phyloP scores from a whole-genome alignment of 148 eudicot species.

The Chenopodium album region DNA sequence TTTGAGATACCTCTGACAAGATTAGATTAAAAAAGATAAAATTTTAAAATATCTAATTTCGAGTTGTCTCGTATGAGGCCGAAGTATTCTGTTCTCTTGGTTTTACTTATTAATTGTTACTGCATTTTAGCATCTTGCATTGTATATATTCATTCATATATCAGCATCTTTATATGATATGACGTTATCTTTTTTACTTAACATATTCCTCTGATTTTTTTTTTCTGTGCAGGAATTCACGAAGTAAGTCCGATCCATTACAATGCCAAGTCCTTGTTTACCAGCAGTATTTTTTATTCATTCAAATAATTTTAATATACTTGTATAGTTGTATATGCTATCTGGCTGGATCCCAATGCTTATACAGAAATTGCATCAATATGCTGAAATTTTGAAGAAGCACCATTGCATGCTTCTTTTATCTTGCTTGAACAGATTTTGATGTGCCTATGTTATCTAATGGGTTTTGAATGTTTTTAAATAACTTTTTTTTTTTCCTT shows the following conservation, averaged over 20 bases:
- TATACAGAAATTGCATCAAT: not conserved
- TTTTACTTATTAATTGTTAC: not conserved
- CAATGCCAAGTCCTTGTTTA: conserved; percentile 4
- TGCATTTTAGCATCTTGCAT: not conserved
- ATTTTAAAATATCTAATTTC: too few relatives aligned
- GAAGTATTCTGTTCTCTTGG: not conserved
- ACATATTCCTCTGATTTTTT: conserved; percentile 13
- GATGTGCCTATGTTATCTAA: not conserved
- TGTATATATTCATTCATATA: not conserved
- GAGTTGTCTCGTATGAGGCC: not conserved
- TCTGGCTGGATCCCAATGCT: not conserved
- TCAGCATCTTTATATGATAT: conserved; percentile 1
- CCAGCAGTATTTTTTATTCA: conserved; percentile 10
- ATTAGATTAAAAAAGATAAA: too few relatives aligned
- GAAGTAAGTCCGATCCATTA: conserved; percentile 64
- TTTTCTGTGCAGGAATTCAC: conserved; percentile 79
- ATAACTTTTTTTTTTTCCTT: conserved; percentile 17
- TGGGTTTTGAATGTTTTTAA: not conserved
- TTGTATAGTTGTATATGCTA: not conserved
- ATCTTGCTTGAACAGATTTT: not conserved
- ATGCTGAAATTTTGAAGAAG: too few relatives aligned
- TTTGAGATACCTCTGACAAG: not conserved
- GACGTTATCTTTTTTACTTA: not conserved
- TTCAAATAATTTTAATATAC: not conserved
- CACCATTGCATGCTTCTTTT: not conserved